A percentile compares a stretch with the other conserved stretches of the same genome.
phyloP scores from a whole-genome alignment of 139 green algal species.

The Auxenochlorella pyrenoidosa region DNA sequence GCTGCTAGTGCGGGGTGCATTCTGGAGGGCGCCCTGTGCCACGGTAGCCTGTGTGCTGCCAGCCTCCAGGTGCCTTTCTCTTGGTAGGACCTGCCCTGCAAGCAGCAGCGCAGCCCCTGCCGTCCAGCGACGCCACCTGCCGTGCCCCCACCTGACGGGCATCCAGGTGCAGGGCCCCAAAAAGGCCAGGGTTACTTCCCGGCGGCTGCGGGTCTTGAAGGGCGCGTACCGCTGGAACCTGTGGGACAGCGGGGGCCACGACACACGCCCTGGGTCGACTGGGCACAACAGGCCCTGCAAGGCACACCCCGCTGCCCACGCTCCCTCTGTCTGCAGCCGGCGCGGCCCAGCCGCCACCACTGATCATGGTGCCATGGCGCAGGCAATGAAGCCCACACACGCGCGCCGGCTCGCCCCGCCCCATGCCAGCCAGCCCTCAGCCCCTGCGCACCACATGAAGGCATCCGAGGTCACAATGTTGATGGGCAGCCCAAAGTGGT shows the following conservation, averaged over 20 bases:
- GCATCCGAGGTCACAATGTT: slow-evolving; percentile 41
- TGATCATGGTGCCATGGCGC: no score
- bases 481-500: slow-evolving; percentile 51
- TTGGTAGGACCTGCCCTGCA: no score
- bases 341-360: no score
- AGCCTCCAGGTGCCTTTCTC: no score
- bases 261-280: no score
- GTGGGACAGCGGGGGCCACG: neutral
- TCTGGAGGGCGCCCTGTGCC: no score
- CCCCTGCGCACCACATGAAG: slow-evolving; percentile 39
- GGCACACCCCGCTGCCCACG: no score
- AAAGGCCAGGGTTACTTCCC: slow-evolving; percentile 54
- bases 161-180: slow-evolving; percentile 48
- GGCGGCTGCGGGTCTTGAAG: neutral
- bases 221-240: slow-evolving; percentile 53
- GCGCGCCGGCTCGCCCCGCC: neutral
- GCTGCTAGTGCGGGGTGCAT: no score
- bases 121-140: no score
- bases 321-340: no score
- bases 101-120: neutral
- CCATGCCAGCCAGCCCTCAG: neutral
- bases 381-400: neutral
- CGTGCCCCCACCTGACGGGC: slow-evolving; percentile 16
- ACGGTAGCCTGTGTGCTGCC: no score
- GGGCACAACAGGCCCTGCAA: no score